Conservation (phyloP, 257 asterid genomes). For the Asclepias syriaca region DNA sequence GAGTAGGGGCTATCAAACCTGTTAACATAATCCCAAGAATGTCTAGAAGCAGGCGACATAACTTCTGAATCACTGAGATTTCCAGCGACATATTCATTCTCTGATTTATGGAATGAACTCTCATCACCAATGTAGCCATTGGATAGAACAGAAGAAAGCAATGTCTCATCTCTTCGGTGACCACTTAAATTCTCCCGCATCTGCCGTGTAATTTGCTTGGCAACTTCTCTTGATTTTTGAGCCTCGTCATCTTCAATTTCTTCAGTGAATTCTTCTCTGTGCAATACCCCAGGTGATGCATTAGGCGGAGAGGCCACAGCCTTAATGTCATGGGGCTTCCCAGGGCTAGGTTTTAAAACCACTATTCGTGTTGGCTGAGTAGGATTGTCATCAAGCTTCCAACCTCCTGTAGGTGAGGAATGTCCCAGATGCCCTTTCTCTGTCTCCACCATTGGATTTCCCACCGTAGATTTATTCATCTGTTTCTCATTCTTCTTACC, state of each 20-base stretch:
- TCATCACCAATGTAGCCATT: constrained; percentile 85
- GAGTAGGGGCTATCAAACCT: constrained; percentile 83
- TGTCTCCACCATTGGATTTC: constrained; percentile 25
- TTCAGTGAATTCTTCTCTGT: constrained; percentile 38
- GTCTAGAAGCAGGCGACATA: constrained; percentile 78
- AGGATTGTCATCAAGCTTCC: constrained; percentile 45
- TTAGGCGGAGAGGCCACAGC: constrained; percentile 45
- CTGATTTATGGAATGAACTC: constrained; percentile 81
- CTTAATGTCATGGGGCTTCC: constrained; percentile 42
- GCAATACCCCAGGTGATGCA: constrained; percentile 40
- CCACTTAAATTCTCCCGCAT: constrained; percentile 62
- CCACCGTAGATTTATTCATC: constrained; percentile 29
- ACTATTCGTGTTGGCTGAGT: constrained; percentile 90
- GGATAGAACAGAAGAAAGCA: constrained; percentile 64
- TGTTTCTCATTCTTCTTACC: constrained; percentile 43
- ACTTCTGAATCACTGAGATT: constrained; percentile 81
- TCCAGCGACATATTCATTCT: constrained; percentile 58
- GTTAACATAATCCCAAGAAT: constrained; percentile 87
- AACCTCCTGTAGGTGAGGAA: constrained; percentile 39
- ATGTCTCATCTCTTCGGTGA: constrained; percentile 55
- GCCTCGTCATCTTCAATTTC: constrained; percentile 55
- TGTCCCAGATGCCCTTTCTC: constrained; percentile 32
- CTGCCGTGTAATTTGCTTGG: constrained; percentile 62
- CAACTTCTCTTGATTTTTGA: constrained; percentile 74
- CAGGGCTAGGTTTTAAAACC: constrained; percentile 82